Base-by-base conservation (phyloP, 2,329 filamentous ascomycete species). In the Beauveria sp. region DNA sequence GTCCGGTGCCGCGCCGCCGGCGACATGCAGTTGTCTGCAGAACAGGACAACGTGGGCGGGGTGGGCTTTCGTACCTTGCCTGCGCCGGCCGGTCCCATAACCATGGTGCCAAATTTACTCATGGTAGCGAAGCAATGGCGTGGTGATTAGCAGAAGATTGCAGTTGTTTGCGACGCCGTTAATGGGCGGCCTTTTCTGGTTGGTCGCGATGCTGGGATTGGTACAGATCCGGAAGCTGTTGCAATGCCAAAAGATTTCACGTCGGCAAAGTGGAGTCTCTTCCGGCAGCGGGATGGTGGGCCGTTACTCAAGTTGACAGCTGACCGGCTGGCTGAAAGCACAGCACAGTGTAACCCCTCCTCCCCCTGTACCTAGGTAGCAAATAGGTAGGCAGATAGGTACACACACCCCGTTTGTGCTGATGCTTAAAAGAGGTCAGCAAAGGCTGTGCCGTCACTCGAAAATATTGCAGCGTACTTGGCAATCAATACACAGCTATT, bases 1-100 rank as follows among this genome's bases (percentile, higher is more conserved):
- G 51, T 22, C 22, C 12, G 45, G 28, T 16, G 18, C 40, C 24
- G 9, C 22, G 38, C 53, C 18, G 42, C 34, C 14, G 24, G 26
- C 22, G 24, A 20, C 12, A 16, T 22, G 12, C 30, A 50, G 10
- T 49, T 9, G 34, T 12, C 14, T 42, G 42, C 14, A 49, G 24
- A 34, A 34, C 12, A 46, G 3, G 6, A 18, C 20, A 9, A n/a
- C 5, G 28, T 18, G 34, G 49, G 40, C n/a, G 58, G 14, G 20
- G 40, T 24, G 38, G 40, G 24, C n/a, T 49, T 49, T 10, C 57
- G 45, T 75, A 88, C 87, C 83, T 96, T 99, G 77, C 95, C 95
- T 24, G 92, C 93, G 67, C 93, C 95, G 22, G 95, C 93, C 63
- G 93, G 95, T 73, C 95, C 95, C 89, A 98, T 96, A 64, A 98